Base-by-base conservation (phyloP, 202 grass and related monocot genomes). In the Setaria viridis region DNA sequence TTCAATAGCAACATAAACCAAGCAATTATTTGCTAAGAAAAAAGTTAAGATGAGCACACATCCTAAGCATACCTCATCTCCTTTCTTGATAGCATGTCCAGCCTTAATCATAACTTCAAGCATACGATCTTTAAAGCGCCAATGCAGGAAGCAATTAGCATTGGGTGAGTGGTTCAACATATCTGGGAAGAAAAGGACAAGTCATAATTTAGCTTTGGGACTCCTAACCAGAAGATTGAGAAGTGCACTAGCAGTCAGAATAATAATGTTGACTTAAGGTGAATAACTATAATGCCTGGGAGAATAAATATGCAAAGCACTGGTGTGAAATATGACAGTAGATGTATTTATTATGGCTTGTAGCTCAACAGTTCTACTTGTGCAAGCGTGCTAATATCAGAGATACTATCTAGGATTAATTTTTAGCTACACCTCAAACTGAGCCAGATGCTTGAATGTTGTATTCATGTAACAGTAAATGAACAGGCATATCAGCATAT, bases 91-190 rank as follows among this genome's bases (percentile, higher is more conserved):
- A 69, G 66, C 84, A 46, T 55, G 90, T 33, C 93, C 95, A 88
- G 93, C 91, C 91, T 98, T 98, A 79, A 98, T 95, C 93, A 98
- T 89, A 70, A 98, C 91, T 91, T 98, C 93, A 86, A 98, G 93
- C 91, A 98, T 94, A 67, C 93, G 88, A 87, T 98, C 93, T 85
- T 90, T 98, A 84, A 91, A 92, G 81, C 95, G 91, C 95, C 95
- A 95, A 85, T 98, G 95, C 63, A 98, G 85, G 72, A 98, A 98
- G 89, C 93, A 95, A 69, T 98, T 98, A 85, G 95, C 93, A 87
- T 94, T 82, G 81, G 92, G 92, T 9, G 95, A 98, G 79, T 98
- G 95, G 84, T 95, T 98, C 86, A 98, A 83, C 95, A 98, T 98
- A 91, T 98, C 95, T 98, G 91, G 82, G 80, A 43, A 87, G 14